Base-by-base conservation (phyloP, 495 filamentous ascomycete species). In the Oidiodendron maius region DNA sequence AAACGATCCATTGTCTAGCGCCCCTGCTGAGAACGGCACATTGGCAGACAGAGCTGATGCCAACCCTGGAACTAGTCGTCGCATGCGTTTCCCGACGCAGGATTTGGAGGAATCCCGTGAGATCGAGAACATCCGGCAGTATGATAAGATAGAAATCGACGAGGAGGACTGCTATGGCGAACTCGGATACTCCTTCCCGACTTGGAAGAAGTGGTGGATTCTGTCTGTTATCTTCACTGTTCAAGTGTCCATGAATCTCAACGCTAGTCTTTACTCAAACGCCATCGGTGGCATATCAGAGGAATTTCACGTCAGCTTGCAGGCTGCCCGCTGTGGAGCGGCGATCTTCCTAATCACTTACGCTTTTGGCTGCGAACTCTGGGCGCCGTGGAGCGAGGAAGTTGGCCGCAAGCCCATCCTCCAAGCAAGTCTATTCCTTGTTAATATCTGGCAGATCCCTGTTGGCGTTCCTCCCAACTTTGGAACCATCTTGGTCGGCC, bases 201-300 rank as follows among this genome's bases (percentile, higher is more conserved):
- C 48, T n/a, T 74, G 72, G 68, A 89, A 82, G 71, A 89, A 88
- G 63, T 91, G 85, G 55, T 74, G 60, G 41, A 84, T 89, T 57
- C 72, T 89, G 34, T 75, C 70, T 21, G 74, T 88, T 50, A 83
- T 91, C 61, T 88, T 89, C 67, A 60, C 75, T 35, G 82, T 91
- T 5, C 86, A 89, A 55, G 79, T 82, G 41, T 89, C 85, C 3
- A 91, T 91, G 86, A 91, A 91, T 69, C 86, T 89, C 71, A 89
- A 89, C 70, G 82, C 82, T 10, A 80, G 77, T 24, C 72, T 87
- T 10, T 89, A 87, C 64, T 71, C 80, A 26, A 86, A 85, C 56
- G 84, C 75, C 13, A 63, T 88, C 12, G 53, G 52, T 0, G 77
- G 77, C 4, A 76, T 91, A 47, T 69, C 76, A 1, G 63, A 78